Evolutionary conservation across 2,329 filamentous ascomycete genomes (phyloP), one percentile per base, ranked within the genome.

Genomic region (Salinomyces thailandicus): DNA sequence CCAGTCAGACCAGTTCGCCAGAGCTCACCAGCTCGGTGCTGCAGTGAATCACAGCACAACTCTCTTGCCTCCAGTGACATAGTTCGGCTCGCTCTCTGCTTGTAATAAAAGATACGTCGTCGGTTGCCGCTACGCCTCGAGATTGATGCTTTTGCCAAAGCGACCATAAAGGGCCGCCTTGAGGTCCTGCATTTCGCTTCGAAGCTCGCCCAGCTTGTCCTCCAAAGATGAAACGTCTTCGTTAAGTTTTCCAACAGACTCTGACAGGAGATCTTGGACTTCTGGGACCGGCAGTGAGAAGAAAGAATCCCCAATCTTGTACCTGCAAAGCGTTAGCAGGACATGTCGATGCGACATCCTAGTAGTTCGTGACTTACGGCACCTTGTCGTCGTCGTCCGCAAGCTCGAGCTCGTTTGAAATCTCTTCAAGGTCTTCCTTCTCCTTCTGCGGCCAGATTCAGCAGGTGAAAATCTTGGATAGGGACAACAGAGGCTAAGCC

Each of bases 301-400:
- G 66, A 96, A 98, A 5, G 86, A 84, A 61, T 96, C 91, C 47
- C 91, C 91, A 39, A 98, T 85, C 65, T 93, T 93, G 70, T 96
- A 96, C 39, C 87, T 95, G 58, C 8, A 26, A 2, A 13, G 8
- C 1, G 35, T 52, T 29, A 48, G 44, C 18, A 19, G 15, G 17
- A 2, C n/a, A 26, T 17, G 27, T 14, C 14, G 5, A 27, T 14
- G 11, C 18, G 13, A 3, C 9, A 3, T 2, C 15, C 33, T 16
- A 11, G 5, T n/a, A 22, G 5, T 26, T 15, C 5, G 19, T 19
- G 18, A 66, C 79, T 59, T 72, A 95, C 83, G 85, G 87, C 15
- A 98, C 79, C 54, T 82, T 78, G 36, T 94, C 86, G 51, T 96
- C 89, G 60, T 98, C 91, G 60, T 96, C 89, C 35, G 85, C 85